phyloP scores from a whole-genome alignment of 768 basidiomycete genomes.

The Leccinum ochraceum region DNA sequence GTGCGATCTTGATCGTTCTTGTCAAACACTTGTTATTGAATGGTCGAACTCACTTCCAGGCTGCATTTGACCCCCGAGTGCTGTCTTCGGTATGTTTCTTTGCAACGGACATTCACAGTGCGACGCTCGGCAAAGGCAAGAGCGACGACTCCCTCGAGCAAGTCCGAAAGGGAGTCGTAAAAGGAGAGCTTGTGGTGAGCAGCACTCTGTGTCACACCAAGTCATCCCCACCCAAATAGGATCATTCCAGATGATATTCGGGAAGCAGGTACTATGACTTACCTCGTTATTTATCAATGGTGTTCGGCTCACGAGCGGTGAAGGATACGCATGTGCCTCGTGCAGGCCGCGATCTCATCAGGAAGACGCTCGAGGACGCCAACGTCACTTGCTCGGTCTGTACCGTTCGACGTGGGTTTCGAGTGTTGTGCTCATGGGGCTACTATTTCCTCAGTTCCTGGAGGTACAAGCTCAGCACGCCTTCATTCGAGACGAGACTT shows the following conservation, averaged over 20 bases:
- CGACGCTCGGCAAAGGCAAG: constrained; percentile 82
- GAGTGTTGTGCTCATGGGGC: constrained; percentile 9
- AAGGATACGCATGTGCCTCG: constrained; percentile 94
- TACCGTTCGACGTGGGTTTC: constrained; percentile 10
- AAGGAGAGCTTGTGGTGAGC: constrained; percentile 83
- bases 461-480: constrained; percentile 98
- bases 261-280: constrained; percentile 67
- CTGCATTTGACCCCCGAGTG: constrained; percentile 84
- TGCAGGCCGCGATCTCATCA: constrained; percentile 80
- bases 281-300: not conserved
- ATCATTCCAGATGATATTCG: constrained; percentile 80
- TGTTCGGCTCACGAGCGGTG: constrained; percentile 4
- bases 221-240: not conserved
- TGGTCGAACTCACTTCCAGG: constrained; percentile 42
- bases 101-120: constrained; percentile 89
- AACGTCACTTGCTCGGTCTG: constrained; percentile 69
- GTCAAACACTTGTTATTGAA: constrained; percentile 5
- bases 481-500: constrained; percentile 89
- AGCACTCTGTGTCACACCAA: not conserved
- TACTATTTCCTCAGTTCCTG: constrained; percentile 59
- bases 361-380: constrained; percentile 80
- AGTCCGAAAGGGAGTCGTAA: constrained; percentile 77
- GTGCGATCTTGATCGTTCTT: constrained; percentile 30
- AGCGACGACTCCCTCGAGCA: constrained; percentile 79
- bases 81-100: constrained; percentile 91